Evolutionary conservation across 306 rosid species (phyloP).

Genomic region (Hippophae tibetana): DNA sequence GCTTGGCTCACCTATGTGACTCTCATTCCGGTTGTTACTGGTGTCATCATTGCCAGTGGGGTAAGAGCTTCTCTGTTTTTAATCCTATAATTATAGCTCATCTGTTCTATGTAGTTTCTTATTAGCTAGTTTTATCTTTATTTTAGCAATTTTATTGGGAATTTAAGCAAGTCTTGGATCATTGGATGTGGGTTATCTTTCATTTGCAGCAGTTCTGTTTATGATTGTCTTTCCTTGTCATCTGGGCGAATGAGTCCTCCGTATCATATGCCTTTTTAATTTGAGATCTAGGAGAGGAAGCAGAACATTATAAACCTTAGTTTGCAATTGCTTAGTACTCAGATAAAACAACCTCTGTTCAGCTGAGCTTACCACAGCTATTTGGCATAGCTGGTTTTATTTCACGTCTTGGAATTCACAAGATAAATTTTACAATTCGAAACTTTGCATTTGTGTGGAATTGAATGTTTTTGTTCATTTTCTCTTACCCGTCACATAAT

Average conservation of each 20-base stretch:
- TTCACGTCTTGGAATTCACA: no score
- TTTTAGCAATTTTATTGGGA: background rate
- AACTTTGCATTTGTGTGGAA: no score
- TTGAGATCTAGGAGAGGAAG: constrained; percentile 8
- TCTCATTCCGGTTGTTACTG: constrained; percentile 88
- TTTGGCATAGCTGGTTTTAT: no score
- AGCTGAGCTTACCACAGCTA: no score
- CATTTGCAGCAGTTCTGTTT: background rate
- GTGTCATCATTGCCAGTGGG: constrained; percentile 97
- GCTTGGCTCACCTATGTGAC: constrained; percentile 92
- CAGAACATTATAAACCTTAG: background rate
- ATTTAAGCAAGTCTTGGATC: background rate
- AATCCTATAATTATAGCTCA: no score
- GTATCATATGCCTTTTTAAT: background rate
- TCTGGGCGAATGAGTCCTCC: constrained; percentile 7
- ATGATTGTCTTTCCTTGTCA: background rate
- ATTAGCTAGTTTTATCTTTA: background rate
- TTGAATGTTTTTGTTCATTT: no score
- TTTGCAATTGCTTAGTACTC: no score
- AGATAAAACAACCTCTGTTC: no score
- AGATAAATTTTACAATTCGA: no score
- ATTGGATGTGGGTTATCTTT: background rate
- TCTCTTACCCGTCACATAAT: no score
- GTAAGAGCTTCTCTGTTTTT: constrained; percentile 28
- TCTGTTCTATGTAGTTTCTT: no score